Base-by-base conservation (phyloP, 2,329 filamentous ascomycete genomes). In the Colletotrichum higginsianum region DNA sequence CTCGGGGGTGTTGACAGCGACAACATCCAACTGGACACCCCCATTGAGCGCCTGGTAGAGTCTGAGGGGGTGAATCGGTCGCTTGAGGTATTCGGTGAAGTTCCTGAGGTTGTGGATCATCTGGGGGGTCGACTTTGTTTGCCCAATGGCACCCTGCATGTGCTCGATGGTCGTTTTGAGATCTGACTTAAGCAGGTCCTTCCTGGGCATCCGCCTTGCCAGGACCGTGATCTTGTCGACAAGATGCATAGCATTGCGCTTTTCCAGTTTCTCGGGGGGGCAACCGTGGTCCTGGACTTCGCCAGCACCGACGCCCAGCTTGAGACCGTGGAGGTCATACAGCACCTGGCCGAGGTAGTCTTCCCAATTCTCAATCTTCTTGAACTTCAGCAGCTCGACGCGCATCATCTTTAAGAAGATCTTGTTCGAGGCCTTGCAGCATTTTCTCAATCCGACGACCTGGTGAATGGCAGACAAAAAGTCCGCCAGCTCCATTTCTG, bases 141-240 rank as follows among this genome's bases (percentile, higher is more conserved):
- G 89, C 1, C 94, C 94, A 65, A 98, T 92, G 6, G 94, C 92
- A 75, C 94, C 91, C 79, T 98, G 95, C 82, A 99, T 94, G 75
- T 95, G 95, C 71, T 99, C 96, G 70, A 99, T 96, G 0, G 95
- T 94, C 18, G 88, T 90, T 79, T 96, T 97, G 65, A 99, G 86
- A 67, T 98, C 94, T 18, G 95, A 96, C 80, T 97, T 98, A 18
- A 95, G 89, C 21, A 98, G 84, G 75, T 98, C 96, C 77, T 96
- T 97, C 84, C 97, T 93, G 26, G 94, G 92, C 86, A 98, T 92
- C 73, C 93, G 91, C 61, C 92, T 92, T 2, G 94, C 94, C 69
- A 98, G 90, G 46, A 90, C 86, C 78, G 97, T 92, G 47, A 98
- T 89, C 77, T 95, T 93, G 73, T 97, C 93, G 13, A 98, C 90